Conservation (phyloP, 495 filamentous ascomycete genomes). For the Sporormia fimetaria region DNA sequence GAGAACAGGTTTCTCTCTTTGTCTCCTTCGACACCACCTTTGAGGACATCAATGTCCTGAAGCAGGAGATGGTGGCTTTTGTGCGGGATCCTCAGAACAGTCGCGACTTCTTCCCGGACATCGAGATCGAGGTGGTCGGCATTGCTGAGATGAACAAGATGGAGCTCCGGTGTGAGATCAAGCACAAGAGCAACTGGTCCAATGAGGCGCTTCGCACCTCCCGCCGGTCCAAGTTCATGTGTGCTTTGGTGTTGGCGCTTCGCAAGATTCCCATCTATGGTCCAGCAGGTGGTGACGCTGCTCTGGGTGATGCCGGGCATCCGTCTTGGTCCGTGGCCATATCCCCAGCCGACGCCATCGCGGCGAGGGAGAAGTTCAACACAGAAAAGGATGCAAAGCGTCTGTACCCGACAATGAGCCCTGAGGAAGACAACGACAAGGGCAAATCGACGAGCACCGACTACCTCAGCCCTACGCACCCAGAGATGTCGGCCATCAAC, state of each 20-base stretch:
- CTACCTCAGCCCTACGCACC: conserved; percentile 21
- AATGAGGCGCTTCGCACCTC: conserved; percentile 75
- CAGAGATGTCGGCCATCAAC: conserved; percentile 37
- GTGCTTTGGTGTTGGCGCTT: conserved; percentile 75
- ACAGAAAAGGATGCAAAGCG: conserved; percentile 52
- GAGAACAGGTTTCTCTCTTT: conserved; percentile 66
- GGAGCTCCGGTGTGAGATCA: conserved; percentile 67
- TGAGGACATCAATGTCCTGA: conserved; percentile 73
- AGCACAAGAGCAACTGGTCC: conserved; percentile 91
- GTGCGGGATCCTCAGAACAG: conserved; percentile 76
- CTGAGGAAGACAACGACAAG: conserved; percentile 8
- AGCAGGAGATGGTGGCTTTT: conserved; percentile 70
- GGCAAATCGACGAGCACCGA: conserved; percentile 26
- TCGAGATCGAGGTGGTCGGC: conserved; percentile 64
- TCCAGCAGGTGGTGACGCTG: conserved; percentile 60
- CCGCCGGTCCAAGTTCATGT: conserved; percentile 92
- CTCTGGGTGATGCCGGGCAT: conserved; percentile 55
- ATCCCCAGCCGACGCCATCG: conserved; percentile 49
- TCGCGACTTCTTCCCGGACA: conserved; percentile 80
- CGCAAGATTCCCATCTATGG: conserved; percentile 77
- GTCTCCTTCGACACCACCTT: conserved; percentile 77
- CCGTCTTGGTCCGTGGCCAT: conserved; percentile 66
- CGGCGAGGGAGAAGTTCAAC: conserved; percentile 47
- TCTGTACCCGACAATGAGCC: conserved; percentile 42
- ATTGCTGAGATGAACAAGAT: conserved; percentile 84